A percentile compares a stretch with the other conserved stretches of the same genome.
Evolutionary conservation across 2,329 filamentous ascomycete genomes (phyloP).

Genomic region (Neodidymelliopsis sp.): DNA sequence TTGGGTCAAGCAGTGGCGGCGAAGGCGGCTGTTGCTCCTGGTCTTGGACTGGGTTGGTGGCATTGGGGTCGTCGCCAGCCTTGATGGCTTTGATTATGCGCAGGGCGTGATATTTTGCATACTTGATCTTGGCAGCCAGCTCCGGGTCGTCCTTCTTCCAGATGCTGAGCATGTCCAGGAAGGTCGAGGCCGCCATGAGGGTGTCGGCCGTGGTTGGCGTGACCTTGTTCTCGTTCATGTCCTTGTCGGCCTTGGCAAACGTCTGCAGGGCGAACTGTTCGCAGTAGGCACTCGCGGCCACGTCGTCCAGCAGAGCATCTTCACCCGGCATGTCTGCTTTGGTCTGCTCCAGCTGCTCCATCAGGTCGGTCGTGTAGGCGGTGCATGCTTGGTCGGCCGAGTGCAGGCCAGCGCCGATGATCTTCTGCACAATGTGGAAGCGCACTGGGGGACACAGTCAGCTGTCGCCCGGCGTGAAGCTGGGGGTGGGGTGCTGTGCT

Average conservation of each 20-base stretch:
- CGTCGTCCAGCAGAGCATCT: conserved; percentile 84
- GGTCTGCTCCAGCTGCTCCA: conserved; percentile 89
- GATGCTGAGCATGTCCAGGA: conserved; percentile 85
- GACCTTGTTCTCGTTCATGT: conserved; percentile 82
- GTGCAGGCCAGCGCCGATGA: conserved; percentile 82
- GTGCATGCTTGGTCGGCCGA: conserved; percentile 78
- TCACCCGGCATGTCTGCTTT: conserved; percentile 78
- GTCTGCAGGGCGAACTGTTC: conserved; percentile 93
- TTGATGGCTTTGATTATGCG: conserved; percentile 91
- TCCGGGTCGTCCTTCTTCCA: conserved; percentile 80
- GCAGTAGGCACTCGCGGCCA: conserved; percentile 87
- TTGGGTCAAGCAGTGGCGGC: conserved; percentile 63
- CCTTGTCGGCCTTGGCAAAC: conserved; percentile 82
- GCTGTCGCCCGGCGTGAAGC: conserved; percentile 6
- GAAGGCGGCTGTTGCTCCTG: conserved; percentile 46
- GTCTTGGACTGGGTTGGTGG: conserved; percentile 78
- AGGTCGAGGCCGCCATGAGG: conserved; percentile 89
- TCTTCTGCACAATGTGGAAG: conserved; percentile 85
- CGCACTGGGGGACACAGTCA: conserved; percentile 33
- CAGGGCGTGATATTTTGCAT: conserved; percentile 93
- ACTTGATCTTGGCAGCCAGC: conserved; percentile 86
- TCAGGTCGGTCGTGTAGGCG: conserved; percentile 79
- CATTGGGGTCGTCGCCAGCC: conserved; percentile 90
- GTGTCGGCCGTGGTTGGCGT: conserved; percentile 91
- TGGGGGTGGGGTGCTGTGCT: neutral